Evolutionary conservation across 1,139 yeast genomes (phyloP).

Genomic region (Eremothecium cymbalariae): DNA sequence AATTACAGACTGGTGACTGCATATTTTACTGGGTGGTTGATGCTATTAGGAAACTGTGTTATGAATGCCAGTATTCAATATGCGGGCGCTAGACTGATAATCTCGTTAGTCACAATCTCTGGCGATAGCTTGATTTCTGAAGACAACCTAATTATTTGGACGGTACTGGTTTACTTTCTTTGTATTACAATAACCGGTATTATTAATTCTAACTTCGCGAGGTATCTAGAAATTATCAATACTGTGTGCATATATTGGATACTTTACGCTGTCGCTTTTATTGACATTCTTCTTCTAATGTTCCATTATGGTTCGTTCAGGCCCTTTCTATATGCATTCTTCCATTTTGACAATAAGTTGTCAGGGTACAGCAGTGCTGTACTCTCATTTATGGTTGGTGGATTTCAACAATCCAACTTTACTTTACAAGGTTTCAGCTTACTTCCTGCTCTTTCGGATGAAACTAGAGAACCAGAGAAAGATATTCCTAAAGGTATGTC

Average conservation of each 20-base stretch:
- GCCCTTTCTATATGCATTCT: conserved; percentile 50
- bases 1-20: conserved; percentile 48
- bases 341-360: conserved; percentile 61
- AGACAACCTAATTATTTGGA: conserved; percentile 44
- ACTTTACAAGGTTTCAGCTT: conserved; percentile 79
- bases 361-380: conserved; percentile 61
- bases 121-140: conserved; percentile 44
- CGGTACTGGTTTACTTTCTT: conserved; percentile 47
- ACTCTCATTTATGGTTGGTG: conserved; percentile 55
- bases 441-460: conserved; percentile 76
- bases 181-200: conserved; percentile 54
- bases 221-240: conserved; percentile 53
- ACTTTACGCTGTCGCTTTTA: conserved; percentile 58
- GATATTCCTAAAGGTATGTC: conserved; percentile 74
- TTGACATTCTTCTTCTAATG: conserved; percentile 52
- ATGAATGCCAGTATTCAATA: conserved; percentile 65
- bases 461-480: conserved; percentile 65
- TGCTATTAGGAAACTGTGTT: conserved; percentile 67
- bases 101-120: conserved; percentile 55
- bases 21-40: conserved; percentile 73
- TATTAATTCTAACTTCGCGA: conserved; percentile 52
- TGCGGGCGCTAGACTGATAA: conserved; percentile 65
- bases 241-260: conserved; percentile 67
- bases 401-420: conserved; percentile 70
- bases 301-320: conserved; percentile 53